Percentiles rank a stretch among this genome's conserved stretches.
These are phyloP conservation scores for Glycine tomentella DNA, from an alignment of 306 rosid genomes.

Conservation along the genomic window DNA sequence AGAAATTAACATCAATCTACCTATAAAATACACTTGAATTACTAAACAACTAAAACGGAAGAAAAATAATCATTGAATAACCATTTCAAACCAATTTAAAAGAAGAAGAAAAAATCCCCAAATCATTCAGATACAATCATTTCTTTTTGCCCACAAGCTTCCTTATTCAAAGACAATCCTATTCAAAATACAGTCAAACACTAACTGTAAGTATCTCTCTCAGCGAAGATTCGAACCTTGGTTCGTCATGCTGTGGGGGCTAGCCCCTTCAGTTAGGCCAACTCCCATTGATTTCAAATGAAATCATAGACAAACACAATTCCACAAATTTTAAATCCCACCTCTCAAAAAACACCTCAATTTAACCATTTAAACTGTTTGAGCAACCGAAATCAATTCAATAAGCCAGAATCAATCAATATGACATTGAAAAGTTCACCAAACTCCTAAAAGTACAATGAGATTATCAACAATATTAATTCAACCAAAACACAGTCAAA, in stretches of 20 bases:
- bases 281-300: background rate
- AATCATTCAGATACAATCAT: background rate
- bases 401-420: background rate
- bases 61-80: background rate
- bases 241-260: background rate
- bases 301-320: background rate
- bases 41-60: background rate
- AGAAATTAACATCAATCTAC: background rate
- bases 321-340: background rate
- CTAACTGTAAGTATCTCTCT: background rate
- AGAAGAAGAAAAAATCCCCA: background rate
- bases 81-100: background rate
- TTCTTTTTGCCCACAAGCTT: background rate
- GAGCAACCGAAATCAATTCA: constrained; percentile 1
- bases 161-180: background rate
- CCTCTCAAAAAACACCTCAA: background rate
- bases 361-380: background rate
- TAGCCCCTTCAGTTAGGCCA: background rate
- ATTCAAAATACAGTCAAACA: background rate
- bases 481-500: constrained; percentile 3
- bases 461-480: background rate
- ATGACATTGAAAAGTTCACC: background rate
- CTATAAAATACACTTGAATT: background rate
- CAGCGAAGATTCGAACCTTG: background rate
- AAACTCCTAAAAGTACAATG: background rate